Base-by-base conservation (phyloP, 2,329 filamentous ascomycete species). In the Neonectria punicea region DNA sequence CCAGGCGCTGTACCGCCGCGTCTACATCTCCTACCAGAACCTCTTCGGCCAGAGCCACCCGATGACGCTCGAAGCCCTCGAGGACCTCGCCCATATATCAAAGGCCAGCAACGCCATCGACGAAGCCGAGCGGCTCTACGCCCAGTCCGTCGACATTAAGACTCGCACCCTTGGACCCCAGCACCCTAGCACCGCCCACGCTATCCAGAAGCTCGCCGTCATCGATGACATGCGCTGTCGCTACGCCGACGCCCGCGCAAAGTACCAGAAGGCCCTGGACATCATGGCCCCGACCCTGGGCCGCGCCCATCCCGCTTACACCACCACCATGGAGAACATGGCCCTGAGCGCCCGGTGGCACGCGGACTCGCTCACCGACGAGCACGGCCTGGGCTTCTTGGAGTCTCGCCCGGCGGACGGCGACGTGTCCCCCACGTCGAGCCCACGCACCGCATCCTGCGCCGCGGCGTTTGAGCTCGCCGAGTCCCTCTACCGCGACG, bases 61-160 rank as follows among this genome's bases (percentile, higher is more conserved):
- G 30, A 73, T 74, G 60, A 73, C 74, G 8, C 66, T 76, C 9
- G 68, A 73, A 25, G 72, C 73, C 3, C 71, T 76, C 16, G 74
- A 76, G 39, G 67, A 72, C 49, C 68, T 76, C 30, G 73, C 74
- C 30, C 51, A 69, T 58, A 69, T 71, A 20, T 73, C 66, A 5
- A 57, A 43, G 66, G 70, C 64, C 5, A 71, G 64, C 53, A 68
- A 71, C 28, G 70, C 73, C 56, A 68, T 75, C 18, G 74, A 76
- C 61, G 73, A 76, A 22, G 73, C 75, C 2, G 75, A 76, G 57
- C 46, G 54, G 11, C 64, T 76, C 4, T 74, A 74, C 63, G 61
- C 70, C 11, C 71, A 74, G 50, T 72, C 70, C 18, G 62, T 74
- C 11, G 72, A 75, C 32, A 58, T 63, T 18, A 63, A 63, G 47